Conservation (phyloP, 208 protist genomes). For the Wallacemonas sp. region DNA sequence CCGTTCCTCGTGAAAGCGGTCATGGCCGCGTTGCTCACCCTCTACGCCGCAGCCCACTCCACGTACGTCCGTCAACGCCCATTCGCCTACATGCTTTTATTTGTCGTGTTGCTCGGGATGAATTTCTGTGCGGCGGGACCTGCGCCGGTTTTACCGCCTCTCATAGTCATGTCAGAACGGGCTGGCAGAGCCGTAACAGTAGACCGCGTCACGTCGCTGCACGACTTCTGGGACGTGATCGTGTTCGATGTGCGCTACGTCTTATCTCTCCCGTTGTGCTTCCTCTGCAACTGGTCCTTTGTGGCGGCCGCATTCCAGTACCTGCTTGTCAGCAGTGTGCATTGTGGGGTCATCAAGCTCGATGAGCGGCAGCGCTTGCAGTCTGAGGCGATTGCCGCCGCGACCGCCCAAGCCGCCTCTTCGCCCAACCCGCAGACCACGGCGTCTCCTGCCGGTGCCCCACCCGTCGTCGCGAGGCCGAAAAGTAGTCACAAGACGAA, state of each 20-base stretch:
- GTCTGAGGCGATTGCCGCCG: neutral
- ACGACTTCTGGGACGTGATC: slow-evolving; percentile 6
- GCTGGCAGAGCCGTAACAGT: neutral
- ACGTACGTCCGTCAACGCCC: slow-evolving; percentile 28
- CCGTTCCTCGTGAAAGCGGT: slow-evolving; percentile 41
- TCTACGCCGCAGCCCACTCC: slow-evolving; percentile 43
- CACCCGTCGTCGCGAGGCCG: too few species aligned
- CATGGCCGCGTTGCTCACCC: slow-evolving; percentile 26
- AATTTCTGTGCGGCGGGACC: slow-evolving; percentile 15
- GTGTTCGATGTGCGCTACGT: neutral
- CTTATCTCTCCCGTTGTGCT: neutral
- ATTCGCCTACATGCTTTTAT: slow-evolving; percentile 32
- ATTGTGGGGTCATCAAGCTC: neutral
- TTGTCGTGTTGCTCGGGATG: slow-evolving; percentile 32
- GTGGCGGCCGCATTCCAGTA: neutral
- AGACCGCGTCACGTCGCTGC: neutral
- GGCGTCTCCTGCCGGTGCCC: too few species aligned
- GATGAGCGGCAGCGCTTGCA: neutral
- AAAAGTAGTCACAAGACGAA: too few species aligned
- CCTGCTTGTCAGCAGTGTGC: neutral
- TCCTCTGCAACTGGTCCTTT: neutral
- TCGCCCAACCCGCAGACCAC: too few species aligned
- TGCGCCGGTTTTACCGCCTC: neutral
- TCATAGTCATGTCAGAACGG: neutral
- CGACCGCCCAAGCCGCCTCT: neutral